Percentiles rank a stretch among this genome's conserved stretches.
Conservation (phyloP, 495 filamentous ascomycete species). For the Coniosporium apollinis region DNA sequence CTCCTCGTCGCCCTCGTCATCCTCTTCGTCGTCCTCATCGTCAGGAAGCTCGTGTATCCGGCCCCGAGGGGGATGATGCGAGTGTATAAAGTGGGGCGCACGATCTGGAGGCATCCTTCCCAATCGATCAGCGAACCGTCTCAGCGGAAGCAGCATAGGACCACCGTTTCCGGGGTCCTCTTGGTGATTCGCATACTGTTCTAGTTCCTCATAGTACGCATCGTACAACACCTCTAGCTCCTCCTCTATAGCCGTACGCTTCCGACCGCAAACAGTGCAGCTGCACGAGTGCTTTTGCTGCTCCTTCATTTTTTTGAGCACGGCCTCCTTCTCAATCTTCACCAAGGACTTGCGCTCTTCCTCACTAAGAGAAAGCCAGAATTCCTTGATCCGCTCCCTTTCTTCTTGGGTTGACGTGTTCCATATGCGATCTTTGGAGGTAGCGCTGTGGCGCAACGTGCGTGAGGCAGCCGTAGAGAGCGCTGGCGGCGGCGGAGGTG, state of each 20-base stretch:
- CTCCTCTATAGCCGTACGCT: constrained; percentile 94
- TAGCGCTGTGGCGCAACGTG: constrained; percentile 5
- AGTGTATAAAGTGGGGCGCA: constrained; percentile 3
- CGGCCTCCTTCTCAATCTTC: constrained; percentile 96
- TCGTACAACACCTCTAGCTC: constrained; percentile 98
- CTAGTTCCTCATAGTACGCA: constrained; percentile 95
- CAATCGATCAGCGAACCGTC: constrained; percentile 38
- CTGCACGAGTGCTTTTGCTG: constrained; percentile 99
- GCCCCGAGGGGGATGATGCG: constrained; percentile 23
- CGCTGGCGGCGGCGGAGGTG: constrained; percentile 15
- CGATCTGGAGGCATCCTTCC: constrained; percentile 32
- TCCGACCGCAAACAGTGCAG: constrained; percentile 91
- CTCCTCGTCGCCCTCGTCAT: constrained; percentile 43
- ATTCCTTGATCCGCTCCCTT: constrained; percentile 91
- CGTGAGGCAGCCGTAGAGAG: constrained; percentile 9
- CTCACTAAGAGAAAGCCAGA: constrained; percentile 94
- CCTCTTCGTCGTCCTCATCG: constrained; percentile 35
- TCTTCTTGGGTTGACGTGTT: constrained; percentile 88
- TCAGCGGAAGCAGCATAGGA: constrained; percentile 49
- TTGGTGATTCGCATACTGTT: constrained; percentile 89
- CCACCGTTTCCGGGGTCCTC: constrained; percentile 41
- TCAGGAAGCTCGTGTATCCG: constrained; percentile 41
- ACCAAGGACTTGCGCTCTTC: constrained; percentile 85
- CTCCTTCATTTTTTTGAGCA: constrained; percentile 98
- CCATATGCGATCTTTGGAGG: constrained; percentile 73